phyloP scores from a whole-genome alignment of 2,329 filamentous ascomycete genomes.

The Sarocladium brachiariae region DNA sequence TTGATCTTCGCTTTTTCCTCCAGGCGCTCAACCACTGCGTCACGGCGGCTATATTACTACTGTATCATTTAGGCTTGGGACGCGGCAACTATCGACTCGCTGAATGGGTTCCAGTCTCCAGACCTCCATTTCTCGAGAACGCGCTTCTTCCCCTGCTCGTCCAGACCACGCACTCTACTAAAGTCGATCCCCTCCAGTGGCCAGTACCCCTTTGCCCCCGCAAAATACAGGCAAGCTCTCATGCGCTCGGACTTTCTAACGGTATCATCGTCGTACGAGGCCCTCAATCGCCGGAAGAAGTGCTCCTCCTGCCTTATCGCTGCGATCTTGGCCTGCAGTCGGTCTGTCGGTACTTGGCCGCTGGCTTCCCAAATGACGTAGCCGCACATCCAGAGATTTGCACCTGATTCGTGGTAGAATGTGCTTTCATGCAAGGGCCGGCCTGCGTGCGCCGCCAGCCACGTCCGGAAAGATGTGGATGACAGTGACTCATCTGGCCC shows the following conservation, averaged over 20 bases:
- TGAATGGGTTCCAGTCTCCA: not conserved
- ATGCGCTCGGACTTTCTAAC: not conserved
- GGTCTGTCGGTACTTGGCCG: not conserved
- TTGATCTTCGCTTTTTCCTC: no score
- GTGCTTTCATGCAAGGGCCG: not conserved
- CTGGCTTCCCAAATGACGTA: constrained; percentile 4
- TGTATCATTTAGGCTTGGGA: no score
- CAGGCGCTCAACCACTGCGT: no score
- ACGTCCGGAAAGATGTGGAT: not conserved
- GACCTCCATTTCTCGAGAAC: not conserved
- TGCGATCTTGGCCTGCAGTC: not conserved
- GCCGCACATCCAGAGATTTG: constrained; percentile 6
- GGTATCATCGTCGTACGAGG: not conserved
- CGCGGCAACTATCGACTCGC: not conserved
- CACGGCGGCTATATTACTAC: no score
- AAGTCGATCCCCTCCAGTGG: constrained; percentile 5
- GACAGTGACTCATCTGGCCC: not conserved
- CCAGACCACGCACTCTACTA: constrained; percentile 3
- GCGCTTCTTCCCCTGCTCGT: not conserved
- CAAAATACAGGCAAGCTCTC: not conserved
- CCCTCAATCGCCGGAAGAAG: not conserved
- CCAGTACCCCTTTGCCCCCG: constrained; percentile 2
- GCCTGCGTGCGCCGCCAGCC: not conserved
- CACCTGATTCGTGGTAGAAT: not conserved
- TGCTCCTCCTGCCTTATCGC: not conserved